Percentiles rank a stretch among this genome's conserved stretches.
Conservation (phyloP, 2,329 filamentous ascomycete genomes). For the Zalaria sp. region DNA sequence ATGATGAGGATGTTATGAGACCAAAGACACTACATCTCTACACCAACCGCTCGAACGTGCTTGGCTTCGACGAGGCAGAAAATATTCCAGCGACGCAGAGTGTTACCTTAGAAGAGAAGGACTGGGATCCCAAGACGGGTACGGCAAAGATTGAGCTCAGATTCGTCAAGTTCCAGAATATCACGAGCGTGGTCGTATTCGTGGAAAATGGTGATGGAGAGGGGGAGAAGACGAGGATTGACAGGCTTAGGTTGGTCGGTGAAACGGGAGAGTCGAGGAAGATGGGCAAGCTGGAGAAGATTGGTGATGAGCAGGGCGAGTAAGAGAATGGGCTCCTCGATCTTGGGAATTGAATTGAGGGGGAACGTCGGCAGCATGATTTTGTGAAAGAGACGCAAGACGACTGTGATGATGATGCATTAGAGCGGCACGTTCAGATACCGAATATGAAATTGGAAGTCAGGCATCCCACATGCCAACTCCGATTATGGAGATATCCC, state of each 20-base stretch:
- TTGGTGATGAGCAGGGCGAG: constrained; percentile 60
- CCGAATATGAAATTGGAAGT: too few species aligned
- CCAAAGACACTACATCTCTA: constrained; percentile 77
- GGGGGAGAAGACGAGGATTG: constrained; percentile 72
- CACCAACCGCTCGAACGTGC: constrained; percentile 74
- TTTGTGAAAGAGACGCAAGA: too few species aligned
- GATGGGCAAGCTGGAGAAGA: constrained; percentile 90
- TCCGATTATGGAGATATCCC: too few species aligned
- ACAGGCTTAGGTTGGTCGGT: constrained; percentile 67
- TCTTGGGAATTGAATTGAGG: too few species aligned
- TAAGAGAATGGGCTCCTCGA: constrained; percentile 15
- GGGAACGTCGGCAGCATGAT: too few species aligned
- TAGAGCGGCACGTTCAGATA: too few species aligned
- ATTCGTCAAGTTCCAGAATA: constrained; percentile 96
- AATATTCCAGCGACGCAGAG: constrained; percentile 69
- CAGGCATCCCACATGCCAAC: too few species aligned
- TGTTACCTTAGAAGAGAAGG: constrained; percentile 56
- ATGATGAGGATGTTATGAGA: constrained; percentile 58
- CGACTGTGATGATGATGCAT: too few species aligned
- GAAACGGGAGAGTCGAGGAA: constrained; percentile 85
- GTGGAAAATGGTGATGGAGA: constrained; percentile 69
- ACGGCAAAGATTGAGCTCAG: constrained; percentile 49
- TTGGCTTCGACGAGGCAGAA: constrained; percentile 91
- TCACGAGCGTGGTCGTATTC: constrained; percentile 75
- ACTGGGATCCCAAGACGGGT: constrained; percentile 51